Conservation (phyloP, 345 rosid species). For the Lumnitzera littorea region DNA sequence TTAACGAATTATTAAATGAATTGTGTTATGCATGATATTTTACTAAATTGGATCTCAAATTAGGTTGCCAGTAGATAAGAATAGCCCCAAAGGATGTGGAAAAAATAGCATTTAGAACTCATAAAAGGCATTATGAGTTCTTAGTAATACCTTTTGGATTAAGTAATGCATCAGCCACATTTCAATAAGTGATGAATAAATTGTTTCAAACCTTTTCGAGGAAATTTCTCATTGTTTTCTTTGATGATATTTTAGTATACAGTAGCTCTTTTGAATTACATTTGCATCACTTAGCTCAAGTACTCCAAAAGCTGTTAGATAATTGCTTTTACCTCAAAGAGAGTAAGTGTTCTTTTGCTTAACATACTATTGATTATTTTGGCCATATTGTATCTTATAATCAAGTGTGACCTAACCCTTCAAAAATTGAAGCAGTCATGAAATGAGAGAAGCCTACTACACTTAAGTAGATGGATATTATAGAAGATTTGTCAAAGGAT, state of each 20-base stretch:
- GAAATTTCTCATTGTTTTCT: neutral
- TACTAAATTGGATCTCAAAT: neutral
- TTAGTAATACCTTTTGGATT: too few species aligned
- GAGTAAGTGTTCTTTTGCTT: too few species aligned
- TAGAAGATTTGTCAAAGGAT: too few species aligned
- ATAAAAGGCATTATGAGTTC: neutral
- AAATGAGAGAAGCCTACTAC: too few species aligned
- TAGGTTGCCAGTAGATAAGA: neutral
- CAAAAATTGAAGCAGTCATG: too few species aligned
- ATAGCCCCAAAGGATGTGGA: neutral
- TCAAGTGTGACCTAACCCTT: too few species aligned
- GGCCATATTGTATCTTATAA: too few species aligned
- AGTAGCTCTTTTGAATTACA: neutral
- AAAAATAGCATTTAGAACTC: neutral
- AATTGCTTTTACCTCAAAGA: too few species aligned
- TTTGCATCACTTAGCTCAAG: neutral
- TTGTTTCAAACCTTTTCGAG: neutral
- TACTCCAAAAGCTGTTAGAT: neutral
- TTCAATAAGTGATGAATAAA: neutral
- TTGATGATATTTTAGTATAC: neutral
- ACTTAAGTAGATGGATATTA: too few species aligned
- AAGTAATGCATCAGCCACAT: neutral
- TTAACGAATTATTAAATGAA: neutral
- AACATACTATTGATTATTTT: too few species aligned
- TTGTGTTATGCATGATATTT: neutral